Evolutionary conservation across 1,284 basidiomycete genomes (phyloP), one percentile per base, ranked within the genome.

Genomic region (Lignosus rhinocerotis): DNA sequence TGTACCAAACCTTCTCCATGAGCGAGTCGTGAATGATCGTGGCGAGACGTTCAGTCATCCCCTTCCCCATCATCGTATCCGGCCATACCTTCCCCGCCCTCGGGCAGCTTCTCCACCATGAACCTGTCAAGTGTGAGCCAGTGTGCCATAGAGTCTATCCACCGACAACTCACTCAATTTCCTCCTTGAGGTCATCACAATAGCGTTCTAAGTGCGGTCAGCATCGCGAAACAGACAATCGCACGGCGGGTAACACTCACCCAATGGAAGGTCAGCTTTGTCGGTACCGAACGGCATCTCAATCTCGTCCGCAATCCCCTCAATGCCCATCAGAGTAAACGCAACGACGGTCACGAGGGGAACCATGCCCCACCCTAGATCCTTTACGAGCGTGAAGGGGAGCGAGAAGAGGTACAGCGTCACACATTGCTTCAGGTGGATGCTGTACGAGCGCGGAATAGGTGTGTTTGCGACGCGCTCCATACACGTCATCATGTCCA

Each of bases 401-500:
- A 96, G 80, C 43, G 90, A 85, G 69, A 94, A 94, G 11, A 96
- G 83, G 74, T 95, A 94, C 1, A 95, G 75, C 2, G 88, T 88
- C n/a, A 94, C 90, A 62, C 90, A 92, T 84, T 96, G 94, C 73
- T 96, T 96, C 67, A 96, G 79, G 73, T 96, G 94, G 62, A 96
- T 92, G 42, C 90, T 68, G 88, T 90, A 92, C 42, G 87, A 88
- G 42, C 82, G 75, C 19, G 90, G 90, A 56, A 93, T 93, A 0
- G 90, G 91, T 14, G 91, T 91, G 68, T 91, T 92, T 4, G 89
- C 89, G 47, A 95, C 84, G 19, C 94, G 83, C 73, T 95, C 92
- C 87, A 96, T 92, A 9, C 82, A 81, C 3, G 90, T 87, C 64
- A 95, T 80, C 71, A 94, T 88, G 66, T 93, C 90, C 0, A 92